Evolutionary conservation across 2,329 filamentous ascomycete genomes (phyloP).

Genomic region (Paraphoma sp.): DNA sequence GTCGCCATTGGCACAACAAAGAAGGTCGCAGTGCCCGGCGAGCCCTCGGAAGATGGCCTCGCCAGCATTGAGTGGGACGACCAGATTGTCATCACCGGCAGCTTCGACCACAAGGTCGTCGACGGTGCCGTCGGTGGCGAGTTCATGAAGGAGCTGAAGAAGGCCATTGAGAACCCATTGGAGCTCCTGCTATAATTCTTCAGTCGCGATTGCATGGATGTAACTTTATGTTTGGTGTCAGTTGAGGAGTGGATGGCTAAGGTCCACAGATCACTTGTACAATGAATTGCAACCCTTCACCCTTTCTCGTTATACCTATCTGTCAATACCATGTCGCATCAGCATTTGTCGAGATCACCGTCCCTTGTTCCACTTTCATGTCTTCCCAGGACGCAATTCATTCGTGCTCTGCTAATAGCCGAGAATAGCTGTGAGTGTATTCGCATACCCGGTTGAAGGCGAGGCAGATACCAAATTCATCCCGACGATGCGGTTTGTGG

Average conservation of each 20-base stretch:
- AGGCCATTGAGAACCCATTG: conserved; percentile 95
- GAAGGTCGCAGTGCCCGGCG: conserved; percentile 89
- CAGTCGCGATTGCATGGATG: conserved; percentile 16
- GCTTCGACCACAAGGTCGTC: conserved; percentile 99
- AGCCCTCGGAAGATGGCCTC: conserved; percentile 78
- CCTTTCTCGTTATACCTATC: conserved; percentile 4
- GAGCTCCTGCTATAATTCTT: conserved; percentile 78
- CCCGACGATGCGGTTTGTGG: not conserved
- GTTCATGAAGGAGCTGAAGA: conserved; percentile 97
- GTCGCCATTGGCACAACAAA: conserved; percentile 92
- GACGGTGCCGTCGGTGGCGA: conserved; percentile 96
- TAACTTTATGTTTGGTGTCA: conserved; percentile 27
- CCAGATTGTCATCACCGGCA: conserved; percentile 91
- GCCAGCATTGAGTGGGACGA: conserved; percentile 86
- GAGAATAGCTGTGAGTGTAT: not conserved
- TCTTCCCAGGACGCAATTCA: not conserved
- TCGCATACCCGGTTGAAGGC: not conserved
- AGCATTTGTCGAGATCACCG: not conserved
- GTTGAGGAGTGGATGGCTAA: conserved; percentile 6
- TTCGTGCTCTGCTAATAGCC: no score
- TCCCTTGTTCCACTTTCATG: not conserved
- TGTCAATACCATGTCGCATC: not conserved
- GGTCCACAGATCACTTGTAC: conserved; percentile 34
- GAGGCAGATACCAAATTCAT: not conserved
- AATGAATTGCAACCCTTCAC: conserved; percentile 31